Evolutionary conservation across 2,329 filamentous ascomycete species (phyloP).

Genomic region (Salinomyces thailandicus): DNA sequence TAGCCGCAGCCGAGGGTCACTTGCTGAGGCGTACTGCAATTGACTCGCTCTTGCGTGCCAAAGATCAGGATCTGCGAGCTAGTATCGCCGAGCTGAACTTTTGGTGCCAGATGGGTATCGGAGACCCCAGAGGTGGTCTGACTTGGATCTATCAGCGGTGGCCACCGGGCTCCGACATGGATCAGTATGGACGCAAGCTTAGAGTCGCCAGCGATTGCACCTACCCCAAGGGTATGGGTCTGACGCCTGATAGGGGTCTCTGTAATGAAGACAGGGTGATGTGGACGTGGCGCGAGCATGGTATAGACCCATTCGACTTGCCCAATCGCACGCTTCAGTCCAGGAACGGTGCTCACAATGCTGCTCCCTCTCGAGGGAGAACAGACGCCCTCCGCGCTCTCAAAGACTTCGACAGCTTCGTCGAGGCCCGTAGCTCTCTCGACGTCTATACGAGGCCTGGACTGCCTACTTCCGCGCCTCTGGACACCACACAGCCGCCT

Average conservation of each 20-base stretch:
- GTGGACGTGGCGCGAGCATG: conserved; percentile 59
- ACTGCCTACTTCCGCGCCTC: conserved; percentile 29
- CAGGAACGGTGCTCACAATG: conserved; percentile 10
- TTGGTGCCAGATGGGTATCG: conserved; percentile 94
- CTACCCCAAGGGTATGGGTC: conserved; percentile 67
- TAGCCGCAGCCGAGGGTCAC: conserved; percentile 86
- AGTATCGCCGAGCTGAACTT: conserved; percentile 78
- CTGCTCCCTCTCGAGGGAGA: neutral
- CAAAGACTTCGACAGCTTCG: conserved; percentile 43
- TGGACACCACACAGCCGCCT: conserved; percentile 56
- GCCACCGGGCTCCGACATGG: conserved; percentile 60
- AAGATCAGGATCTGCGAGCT: conserved; percentile 63
- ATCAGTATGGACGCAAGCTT: conserved; percentile 55
- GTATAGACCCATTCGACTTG: conserved; percentile 30
- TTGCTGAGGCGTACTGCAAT: conserved; percentile 58
- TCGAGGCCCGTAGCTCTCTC: conserved; percentile 52
- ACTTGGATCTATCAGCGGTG: conserved; percentile 80
- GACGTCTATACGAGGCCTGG: conserved; percentile 49
- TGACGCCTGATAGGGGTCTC: conserved; percentile 41
- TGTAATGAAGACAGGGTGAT: conserved; percentile 53
- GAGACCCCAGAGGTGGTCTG: conserved; percentile 75
- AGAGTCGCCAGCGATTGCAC: conserved; percentile 75
- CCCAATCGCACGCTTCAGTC: neutral
- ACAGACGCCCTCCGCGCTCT: conserved; percentile 31
- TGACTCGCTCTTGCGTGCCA: conserved; percentile 57